Conservation (phyloP, 2,329 filamentous ascomycete genomes). For the Calycina herbarum region DNA sequence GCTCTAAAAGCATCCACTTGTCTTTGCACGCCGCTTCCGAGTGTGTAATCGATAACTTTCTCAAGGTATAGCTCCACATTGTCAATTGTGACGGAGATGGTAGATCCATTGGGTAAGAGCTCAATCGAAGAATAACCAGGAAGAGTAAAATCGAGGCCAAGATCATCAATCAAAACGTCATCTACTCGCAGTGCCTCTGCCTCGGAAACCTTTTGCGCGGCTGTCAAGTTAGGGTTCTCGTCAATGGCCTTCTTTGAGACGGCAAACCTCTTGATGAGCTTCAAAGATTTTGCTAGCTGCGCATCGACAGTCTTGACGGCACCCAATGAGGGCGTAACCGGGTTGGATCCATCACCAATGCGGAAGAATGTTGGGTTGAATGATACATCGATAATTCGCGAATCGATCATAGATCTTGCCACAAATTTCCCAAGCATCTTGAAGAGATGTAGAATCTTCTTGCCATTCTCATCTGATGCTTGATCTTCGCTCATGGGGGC, state of each 20-base stretch:
- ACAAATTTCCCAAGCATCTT: slow-evolving; percentile 96
- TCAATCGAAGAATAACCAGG: slow-evolving; percentile 90
- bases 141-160: slow-evolving; percentile 91
- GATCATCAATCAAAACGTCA: slow-evolving; percentile 76
- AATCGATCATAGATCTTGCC: slow-evolving; percentile 96
- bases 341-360: slow-evolving; percentile 66
- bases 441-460: slow-evolving; percentile 84
- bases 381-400: slow-evolving; percentile 93
- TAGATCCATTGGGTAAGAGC: slow-evolving; percentile 71
- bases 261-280: slow-evolving; percentile 83
- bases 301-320: slow-evolving; percentile 88
- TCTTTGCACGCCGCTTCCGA: slow-evolving; percentile 81
- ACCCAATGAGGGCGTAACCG: slow-evolving; percentile 79
- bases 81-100: slow-evolving; percentile 77
- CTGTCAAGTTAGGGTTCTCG: slow-evolving; percentile 63
- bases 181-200: slow-evolving; percentile 72
- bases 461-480: slow-evolving; percentile 70
- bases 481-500: slow-evolving; percentile 84
- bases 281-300: slow-evolving; percentile 80
- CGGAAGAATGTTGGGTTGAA: slow-evolving; percentile 99
- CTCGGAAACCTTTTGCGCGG: slow-evolving; percentile 69
- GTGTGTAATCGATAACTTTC: slow-evolving; percentile 84
- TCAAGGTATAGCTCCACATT: slow-evolving; percentile 91
- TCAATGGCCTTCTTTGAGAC: slow-evolving; percentile 81
- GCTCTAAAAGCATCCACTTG: slow-evolving; percentile 89